Evolutionary conservation across 2,329 filamentous ascomycete species (phyloP), one percentile per base, ranked within the genome.

Genomic region (Leptographium procerum): DNA sequence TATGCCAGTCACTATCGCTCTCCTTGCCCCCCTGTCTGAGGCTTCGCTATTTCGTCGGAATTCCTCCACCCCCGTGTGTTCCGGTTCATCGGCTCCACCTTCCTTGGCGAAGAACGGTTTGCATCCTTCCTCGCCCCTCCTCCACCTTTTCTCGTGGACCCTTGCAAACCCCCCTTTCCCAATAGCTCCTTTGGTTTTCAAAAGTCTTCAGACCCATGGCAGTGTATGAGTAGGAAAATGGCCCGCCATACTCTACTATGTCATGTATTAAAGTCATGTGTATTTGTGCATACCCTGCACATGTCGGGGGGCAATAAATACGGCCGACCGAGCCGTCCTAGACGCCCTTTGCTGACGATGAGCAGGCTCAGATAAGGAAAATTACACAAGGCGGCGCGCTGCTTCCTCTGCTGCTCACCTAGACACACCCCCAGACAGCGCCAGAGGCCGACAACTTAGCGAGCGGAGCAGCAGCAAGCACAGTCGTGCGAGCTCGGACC

Each of bases 401-500:
- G 80, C 81, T 62, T 86, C 83, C 62, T 86, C 83, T 43, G 80
- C 81, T 43, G 79, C 80, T 51, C 82, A 85, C 66, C 73, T 86
- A 29, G 82, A 87, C 65, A 72, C 78, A 40, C 77, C 74, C 58
- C 67, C 75, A 51, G 80, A 83, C 63, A 67, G 72, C 58, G 68
- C 72, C 57, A 75, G 73, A 57, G 71, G 75, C 57, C 75, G 82
- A 64, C 80, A 83, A 53, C 69, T 80, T 50, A 84, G 80, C 64
- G 77, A 83, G 62, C 77, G 83, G 66, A 52, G 56, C 59, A 60
- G 54, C 57, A 85, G 77, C 72, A 87, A 80, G 67, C 84, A 87
- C 70, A 85, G 80, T 67, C 82, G 86, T 64, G 83, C 86, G 58
- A 88, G 84, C 71, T 89, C 86, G 57, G 86, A 89, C 69, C 78